Conservation (phyloP, 768 basidiomycete genomes). For the Tricholoma sp. region DNA sequence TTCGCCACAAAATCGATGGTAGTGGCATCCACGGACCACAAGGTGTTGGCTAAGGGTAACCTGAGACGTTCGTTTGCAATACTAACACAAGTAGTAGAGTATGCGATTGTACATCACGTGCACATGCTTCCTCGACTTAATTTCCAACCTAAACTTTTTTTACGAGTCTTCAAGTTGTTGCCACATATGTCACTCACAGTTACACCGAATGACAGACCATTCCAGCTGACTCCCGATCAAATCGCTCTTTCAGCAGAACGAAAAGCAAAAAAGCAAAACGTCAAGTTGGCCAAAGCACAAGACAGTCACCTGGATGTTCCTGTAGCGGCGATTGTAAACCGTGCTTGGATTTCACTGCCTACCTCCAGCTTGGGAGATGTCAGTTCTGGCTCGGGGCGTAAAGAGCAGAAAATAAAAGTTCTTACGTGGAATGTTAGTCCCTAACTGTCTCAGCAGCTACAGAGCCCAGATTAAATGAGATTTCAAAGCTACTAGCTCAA, state of each 20-base stretch:
- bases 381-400: slow-evolving; percentile 18
- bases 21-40: slow-evolving; percentile 30
- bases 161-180: neutral
- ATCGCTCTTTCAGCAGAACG: slow-evolving; percentile 49
- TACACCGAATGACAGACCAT: slow-evolving; percentile 8
- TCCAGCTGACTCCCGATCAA: slow-evolving; percentile 46
- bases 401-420: slow-evolving; percentile 39
- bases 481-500: slow-evolving; percentile 66
- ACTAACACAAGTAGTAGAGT: no score
- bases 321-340: slow-evolving; percentile 23
- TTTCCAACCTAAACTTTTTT: no score
- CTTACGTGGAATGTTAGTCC: slow-evolving; percentile 82
- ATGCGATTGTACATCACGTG: no score
- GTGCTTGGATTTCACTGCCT: slow-evolving; percentile 36
- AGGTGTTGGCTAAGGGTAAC: neutral
- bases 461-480: slow-evolving; percentile 10
- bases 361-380: slow-evolving; percentile 10
- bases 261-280: slow-evolving; percentile 34
- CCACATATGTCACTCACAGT: neutral
- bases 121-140: no score
- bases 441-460: slow-evolving; percentile 2
- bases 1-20: slow-evolving; percentile 23
- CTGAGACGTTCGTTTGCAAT: no score
- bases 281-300: neutral
- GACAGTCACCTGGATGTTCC: slow-evolving; percentile 5